Evolutionary conservation across 192 early-diverging fungal species (phyloP).

Genomic region (Cetraspora pellucida): DNA sequence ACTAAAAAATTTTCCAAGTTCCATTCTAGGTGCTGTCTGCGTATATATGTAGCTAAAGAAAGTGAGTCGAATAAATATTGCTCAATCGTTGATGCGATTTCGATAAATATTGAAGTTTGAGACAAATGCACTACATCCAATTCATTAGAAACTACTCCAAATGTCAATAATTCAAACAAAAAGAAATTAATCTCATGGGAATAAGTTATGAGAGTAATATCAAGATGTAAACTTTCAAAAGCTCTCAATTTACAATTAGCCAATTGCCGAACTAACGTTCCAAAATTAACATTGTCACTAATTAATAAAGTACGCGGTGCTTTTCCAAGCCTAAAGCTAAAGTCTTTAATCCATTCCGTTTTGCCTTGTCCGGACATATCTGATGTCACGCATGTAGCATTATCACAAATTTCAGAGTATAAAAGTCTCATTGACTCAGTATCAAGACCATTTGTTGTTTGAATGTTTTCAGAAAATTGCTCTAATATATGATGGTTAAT

Average conservation of each 20-base stretch:
- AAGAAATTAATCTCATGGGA: conserved; percentile 12
- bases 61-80: conserved; percentile 28
- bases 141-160: conserved; percentile 22
- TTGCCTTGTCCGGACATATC: conserved; percentile 23
- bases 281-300: conserved; percentile 7
- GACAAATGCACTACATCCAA: conserved; percentile 4
- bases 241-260: background rate
- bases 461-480: conserved; percentile 20
- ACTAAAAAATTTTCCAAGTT: conserved; percentile 26
- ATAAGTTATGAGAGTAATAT: conserved; percentile 11
- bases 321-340: background rate
- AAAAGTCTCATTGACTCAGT: background rate
- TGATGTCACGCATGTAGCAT: background rate
- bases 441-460: background rate
- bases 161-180: conserved; percentile 21
- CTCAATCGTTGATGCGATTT: conserved; percentile 27
- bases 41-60: background rate
- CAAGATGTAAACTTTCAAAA: conserved; percentile 25
- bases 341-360: conserved; percentile 22
- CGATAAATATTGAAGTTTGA: background rate
- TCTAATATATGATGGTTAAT: conserved; percentile 24
- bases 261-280: background rate
- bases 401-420: conserved; percentile 6
- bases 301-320: conserved; percentile 11
- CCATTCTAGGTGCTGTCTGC: conserved; percentile 2